These are phyloP conservation scores for Umbelopsis sp. DNA, from an alignment of 371 early-diverging fungal genomes.

Conservation along the genomic window DNA sequence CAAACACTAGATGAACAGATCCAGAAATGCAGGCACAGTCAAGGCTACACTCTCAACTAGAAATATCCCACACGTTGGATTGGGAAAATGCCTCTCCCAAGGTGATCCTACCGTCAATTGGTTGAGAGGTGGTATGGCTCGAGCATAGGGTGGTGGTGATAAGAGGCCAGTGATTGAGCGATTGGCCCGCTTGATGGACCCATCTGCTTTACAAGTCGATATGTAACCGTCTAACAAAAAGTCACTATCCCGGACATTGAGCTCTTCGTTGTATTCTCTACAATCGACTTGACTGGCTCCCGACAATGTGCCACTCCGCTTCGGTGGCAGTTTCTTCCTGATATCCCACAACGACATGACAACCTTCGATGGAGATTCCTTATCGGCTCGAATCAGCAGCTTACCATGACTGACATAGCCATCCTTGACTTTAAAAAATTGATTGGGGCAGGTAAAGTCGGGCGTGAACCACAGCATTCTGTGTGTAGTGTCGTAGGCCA, in stretches of 20 bases:
- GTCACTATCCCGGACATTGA: neutral
- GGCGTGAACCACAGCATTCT: slow-evolving; percentile 43
- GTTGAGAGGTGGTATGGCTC: slow-evolving; percentile 19
- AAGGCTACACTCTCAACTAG: slow-evolving; percentile 32
- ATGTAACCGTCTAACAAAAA: slow-evolving; percentile 5
- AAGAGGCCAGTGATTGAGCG: neutral
- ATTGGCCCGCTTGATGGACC: neutral
- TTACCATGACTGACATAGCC: slow-evolving; percentile 55
- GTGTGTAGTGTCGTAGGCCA: slow-evolving; percentile 29
- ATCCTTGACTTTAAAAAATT: slow-evolving; percentile 50
- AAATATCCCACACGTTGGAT: slow-evolving; percentile 34
- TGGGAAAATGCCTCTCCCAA: slow-evolving; percentile 24
- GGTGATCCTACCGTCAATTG: neutral
- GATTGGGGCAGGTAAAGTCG: slow-evolving; percentile 25
- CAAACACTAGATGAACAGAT: slow-evolving; percentile 21
- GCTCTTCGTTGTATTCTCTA: slow-evolving; percentile 11
- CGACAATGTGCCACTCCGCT: slow-evolving; percentile 34
- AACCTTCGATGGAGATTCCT: neutral
- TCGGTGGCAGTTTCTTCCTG: slow-evolving; percentile 33
- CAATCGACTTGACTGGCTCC: slow-evolving; percentile 33
- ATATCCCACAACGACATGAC: slow-evolving; percentile 39
- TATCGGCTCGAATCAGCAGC: slow-evolving; percentile 33
- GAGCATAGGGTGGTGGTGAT: slow-evolving; percentile 26
- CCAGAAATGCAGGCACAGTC: slow-evolving; percentile 33
- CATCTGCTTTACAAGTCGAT: neutral